These are phyloP conservation scores for Schizochytrium sp. DNA, from an alignment of 108 stramenopile species.

Conservation along the genomic window DNA sequence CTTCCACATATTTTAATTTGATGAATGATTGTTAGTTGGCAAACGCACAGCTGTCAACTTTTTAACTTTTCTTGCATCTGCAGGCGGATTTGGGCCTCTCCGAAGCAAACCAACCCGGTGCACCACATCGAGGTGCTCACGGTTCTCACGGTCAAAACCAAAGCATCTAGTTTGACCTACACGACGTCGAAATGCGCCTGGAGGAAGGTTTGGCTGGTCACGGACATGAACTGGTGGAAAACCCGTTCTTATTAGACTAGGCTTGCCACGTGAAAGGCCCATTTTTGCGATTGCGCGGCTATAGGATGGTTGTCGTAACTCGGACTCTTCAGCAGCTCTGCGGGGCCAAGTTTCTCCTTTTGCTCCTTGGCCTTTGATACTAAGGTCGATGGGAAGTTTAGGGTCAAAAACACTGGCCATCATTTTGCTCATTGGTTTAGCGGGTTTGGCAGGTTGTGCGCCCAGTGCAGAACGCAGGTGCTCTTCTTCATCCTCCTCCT, in stretches of 20 bases:
- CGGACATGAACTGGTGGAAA: slow-evolving; percentile 18
- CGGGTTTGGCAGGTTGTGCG: background rate
- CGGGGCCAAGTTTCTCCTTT: background rate
- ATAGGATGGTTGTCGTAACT: background rate
- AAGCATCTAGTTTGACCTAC: background rate
- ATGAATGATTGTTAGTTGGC: background rate
- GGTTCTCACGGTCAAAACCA: background rate
- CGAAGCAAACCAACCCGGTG: background rate
- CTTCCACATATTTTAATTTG: background rate
- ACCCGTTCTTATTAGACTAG: background rate
- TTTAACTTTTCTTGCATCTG: background rate
- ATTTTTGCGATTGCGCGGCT: background rate
- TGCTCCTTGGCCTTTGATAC: background rate
- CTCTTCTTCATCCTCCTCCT: background rate
- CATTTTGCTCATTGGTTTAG: background rate
- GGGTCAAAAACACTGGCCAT: slow-evolving; percentile 9
- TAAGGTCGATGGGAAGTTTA: background rate
- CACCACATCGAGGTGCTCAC: slow-evolving; percentile 6
- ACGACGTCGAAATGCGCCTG: background rate
- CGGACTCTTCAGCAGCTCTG: background rate
- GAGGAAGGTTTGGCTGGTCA: background rate
- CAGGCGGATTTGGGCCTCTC: background rate
- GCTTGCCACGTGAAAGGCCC: background rate
- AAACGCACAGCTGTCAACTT: background rate
- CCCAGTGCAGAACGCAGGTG: background rate